Percentiles rank a stretch among this genome's conserved stretches.
These are phyloP conservation scores for Lactifluus echinatus DNA, from an alignment of 768 basidiomycete species.

Conservation along the genomic window DNA sequence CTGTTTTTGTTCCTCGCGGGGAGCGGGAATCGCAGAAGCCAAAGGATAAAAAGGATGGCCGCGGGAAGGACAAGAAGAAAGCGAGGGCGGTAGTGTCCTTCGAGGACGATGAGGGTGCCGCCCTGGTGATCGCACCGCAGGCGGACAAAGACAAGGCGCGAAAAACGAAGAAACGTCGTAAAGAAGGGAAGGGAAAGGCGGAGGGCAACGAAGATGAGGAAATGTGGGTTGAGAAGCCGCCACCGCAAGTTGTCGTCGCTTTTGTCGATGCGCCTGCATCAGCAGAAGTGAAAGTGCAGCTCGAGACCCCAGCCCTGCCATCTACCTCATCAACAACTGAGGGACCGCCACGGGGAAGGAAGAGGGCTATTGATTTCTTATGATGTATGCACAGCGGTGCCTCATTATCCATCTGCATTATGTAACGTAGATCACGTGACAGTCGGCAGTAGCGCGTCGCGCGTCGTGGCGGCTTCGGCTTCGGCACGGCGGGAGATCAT, in stretches of 20 bases:
- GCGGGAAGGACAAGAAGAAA: conserved; percentile 41
- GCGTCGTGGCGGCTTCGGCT: neutral
- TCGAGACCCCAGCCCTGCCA: neutral
- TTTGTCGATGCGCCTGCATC: conserved; percentile 18
- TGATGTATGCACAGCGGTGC: conserved; percentile 8
- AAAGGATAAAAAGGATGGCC: conserved; percentile 24
- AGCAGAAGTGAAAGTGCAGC: neutral
- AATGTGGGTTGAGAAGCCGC: conserved; percentile 65
- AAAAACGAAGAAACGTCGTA: conserved; percentile 39
- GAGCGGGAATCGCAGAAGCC: conserved; percentile 31
- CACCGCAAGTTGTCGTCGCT: conserved; percentile 40
- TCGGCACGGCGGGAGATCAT: neutral
- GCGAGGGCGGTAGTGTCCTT: conserved; percentile 63
- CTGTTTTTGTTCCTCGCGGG: conserved; percentile 71
- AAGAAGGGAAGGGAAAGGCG: conserved; percentile 20
- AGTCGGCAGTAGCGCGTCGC: neutral
- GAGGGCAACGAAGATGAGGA: conserved; percentile 26
- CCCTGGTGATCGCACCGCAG: conserved; percentile 21
- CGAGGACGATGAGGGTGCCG: conserved; percentile 52
- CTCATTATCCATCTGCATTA: neutral
- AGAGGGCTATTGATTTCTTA: conserved; percentile 24
- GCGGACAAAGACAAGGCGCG: conserved; percentile 23
- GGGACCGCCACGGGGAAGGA: conserved; percentile 21
- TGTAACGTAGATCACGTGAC: neutral
- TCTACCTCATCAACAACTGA: neutral